phyloP scores from a whole-genome alignment of 202 grass and related monocot genomes.

The Digitaria exilis region DNA sequence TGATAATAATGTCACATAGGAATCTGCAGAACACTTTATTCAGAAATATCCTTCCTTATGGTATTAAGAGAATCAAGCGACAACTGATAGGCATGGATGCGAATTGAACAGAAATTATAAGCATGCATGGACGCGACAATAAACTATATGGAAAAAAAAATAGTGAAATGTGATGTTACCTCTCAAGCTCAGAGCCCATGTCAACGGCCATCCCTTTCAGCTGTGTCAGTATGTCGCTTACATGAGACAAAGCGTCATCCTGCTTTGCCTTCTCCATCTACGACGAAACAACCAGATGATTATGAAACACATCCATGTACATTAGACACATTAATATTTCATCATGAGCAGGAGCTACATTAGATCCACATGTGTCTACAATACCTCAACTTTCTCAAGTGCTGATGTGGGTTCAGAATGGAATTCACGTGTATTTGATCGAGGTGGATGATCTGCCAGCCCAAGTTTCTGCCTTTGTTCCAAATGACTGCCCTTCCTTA shows the following conservation, averaged over 20 bases:
- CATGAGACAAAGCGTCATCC: conserved; percentile 70
- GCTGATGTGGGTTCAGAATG: conserved; percentile 54
- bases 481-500: conserved; percentile 69
- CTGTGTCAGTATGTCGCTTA: conserved; percentile 73
- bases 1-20: not conserved
- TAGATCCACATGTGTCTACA: not conserved
- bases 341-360: not conserved
- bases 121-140: not conserved
- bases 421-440: conserved; percentile 45
- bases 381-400: conserved; percentile 89
- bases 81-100: not conserved
- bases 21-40: not conserved
- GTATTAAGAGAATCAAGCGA: not conserved
- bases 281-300: conserved; percentile 5
- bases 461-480: conserved; percentile 84
- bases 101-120: not conserved
- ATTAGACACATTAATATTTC: not conserved
- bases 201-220: conserved; percentile 88
- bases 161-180: conserved; percentile 39
- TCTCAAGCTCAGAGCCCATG: conserved; percentile 91
- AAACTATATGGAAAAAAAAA: not conserved
- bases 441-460: conserved; percentile 43
- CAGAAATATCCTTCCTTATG: not conserved
- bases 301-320: not conserved
- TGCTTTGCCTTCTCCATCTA: conserved; percentile 95